Evolutionary conservation across 2,329 filamentous ascomycete genomes (phyloP), one percentile per base, ranked within the genome.

Genomic region (Coniochaeta sp.): DNA sequence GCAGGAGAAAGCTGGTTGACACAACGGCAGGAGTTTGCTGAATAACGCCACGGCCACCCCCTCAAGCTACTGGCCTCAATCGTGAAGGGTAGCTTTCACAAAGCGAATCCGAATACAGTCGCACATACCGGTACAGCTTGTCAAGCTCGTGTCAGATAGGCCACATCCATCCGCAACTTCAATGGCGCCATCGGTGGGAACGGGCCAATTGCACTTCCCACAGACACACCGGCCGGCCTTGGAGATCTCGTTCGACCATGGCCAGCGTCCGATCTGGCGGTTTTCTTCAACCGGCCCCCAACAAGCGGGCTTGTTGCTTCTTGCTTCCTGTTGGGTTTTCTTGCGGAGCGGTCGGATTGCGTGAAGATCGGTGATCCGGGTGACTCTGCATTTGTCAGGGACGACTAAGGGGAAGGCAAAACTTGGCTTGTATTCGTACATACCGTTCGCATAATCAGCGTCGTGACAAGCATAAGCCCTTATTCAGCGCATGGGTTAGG

Each of bases 321-420:
- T n/a, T n/a, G n/a, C n/a, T n/a, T n/a, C n/a, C n/a, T n/a, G n/a
- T n/a, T n/a, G n/a, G n/a, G n/a, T n/a, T n/a, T n/a, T n/a, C n/a
- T n/a, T 32, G n/a, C 30, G n/a, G 30, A 9, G 9, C 9, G 9
- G n/a, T 9, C 30, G 9, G 9, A 32, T 32, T 32, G 30, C n/a
- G 30, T n/a, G 9, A 32, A 32, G n/a, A n/a, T n/a, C 20, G 20
- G 14, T 24, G 22, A 46, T 24, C 45, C 30, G 28, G 18, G 20
- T 42, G n/a, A 31, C 7, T 48, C 26, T 16, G 45, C 45, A 48
- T 48, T 48, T 48, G 45, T 31, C 24, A 48, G 38, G 18, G 20
- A 48, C 45, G 24, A 28, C 45, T 31, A 48, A 28, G 16, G 12
- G 24, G 14, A 32, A 9, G 9, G 9, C 30, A 32, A 32, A 32